Percentiles rank a stretch among this genome's conserved stretches.
phyloP scores from a whole-genome alignment of 495 filamentous ascomycete species.

The Aspergillus steynii region DNA sequence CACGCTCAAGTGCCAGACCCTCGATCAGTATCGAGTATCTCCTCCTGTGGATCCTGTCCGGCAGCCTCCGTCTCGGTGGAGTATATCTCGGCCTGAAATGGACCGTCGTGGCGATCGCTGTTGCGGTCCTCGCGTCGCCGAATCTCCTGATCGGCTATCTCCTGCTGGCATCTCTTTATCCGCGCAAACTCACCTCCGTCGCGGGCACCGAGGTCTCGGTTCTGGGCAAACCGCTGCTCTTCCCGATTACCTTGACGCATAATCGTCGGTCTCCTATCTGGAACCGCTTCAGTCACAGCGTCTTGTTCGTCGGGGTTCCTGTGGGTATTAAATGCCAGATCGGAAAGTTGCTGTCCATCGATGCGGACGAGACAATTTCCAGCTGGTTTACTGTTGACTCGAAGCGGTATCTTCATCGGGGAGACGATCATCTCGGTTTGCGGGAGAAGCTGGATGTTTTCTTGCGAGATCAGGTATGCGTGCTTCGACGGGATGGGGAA shows the following conservation, averaged over 20 bases:
- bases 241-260: constrained; percentile 16
- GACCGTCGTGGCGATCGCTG: too few species aligned
- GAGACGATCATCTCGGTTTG: constrained; percentile 13
- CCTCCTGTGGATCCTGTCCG: too few species aligned
- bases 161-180: too few species aligned
- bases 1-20: too few species aligned
- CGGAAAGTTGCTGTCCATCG: constrained; percentile 12
- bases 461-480: constrained; percentile 9
- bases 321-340: constrained; percentile 15
- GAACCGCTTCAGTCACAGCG: constrained; percentile 14
- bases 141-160: too few species aligned
- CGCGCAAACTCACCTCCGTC: constrained; percentile 11
- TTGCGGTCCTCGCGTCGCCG: too few species aligned
- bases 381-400: constrained; percentile 17
- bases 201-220: constrained; percentile 11
- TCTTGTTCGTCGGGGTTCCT: constrained; percentile 13
- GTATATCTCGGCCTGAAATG: too few species aligned
- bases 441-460: constrained; percentile 17
- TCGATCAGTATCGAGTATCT: too few species aligned
- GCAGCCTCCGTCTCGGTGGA: too few species aligned
- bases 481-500: too few species aligned
- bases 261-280: constrained; percentile 10
- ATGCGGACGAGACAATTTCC: constrained; percentile 10
- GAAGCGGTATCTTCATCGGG: constrained; percentile 11
- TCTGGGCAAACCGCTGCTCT: constrained; percentile 18